These are phyloP conservation scores for Diaporthe sp. DNA, from an alignment of 2,329 filamentous ascomycete genomes.

Conservation along the genomic window DNA sequence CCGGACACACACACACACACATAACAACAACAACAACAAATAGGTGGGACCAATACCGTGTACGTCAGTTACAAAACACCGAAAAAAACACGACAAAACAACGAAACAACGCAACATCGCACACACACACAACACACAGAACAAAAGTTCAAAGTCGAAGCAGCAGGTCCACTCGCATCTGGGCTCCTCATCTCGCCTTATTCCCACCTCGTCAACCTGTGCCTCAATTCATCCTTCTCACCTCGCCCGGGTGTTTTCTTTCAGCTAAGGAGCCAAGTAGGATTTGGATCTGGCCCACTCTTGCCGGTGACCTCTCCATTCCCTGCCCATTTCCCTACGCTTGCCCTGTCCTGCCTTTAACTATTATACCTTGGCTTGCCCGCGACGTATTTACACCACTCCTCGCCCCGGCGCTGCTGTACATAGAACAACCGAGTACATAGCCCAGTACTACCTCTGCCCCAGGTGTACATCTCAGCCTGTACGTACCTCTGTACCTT, in stretches of 20 bases:
- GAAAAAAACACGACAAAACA: too few relatives aligned
- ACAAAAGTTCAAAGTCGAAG: background rate
- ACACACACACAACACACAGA: background rate
- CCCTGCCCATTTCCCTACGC: background rate
- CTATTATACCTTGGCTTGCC: background rate
- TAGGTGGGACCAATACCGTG: conserved; percentile 24
- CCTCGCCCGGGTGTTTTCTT: background rate
- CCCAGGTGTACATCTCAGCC: conserved; percentile 16
- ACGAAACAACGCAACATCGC: background rate
- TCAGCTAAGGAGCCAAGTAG: conserved; percentile 19
- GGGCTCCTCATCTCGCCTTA: background rate
- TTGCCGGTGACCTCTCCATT: conserved; percentile 12
- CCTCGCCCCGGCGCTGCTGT: conserved; percentile 12
- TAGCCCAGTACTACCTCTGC: conserved; percentile 19
- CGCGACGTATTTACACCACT: conserved; percentile 32
- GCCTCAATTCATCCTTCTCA: background rate
- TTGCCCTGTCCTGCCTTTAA: background rate
- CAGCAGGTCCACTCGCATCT: background rate
- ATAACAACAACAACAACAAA: conserved; percentile 16
- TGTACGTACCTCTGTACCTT: conserved; percentile 19
- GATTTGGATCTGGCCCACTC: conserved; percentile 29
- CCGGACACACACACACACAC: conserved; percentile 1
- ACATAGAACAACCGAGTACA: conserved; percentile 22
- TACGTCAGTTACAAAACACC: conserved; percentile 6
- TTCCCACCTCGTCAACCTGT: background rate